phyloP scores from a whole-genome alignment of 441 rosid genomes.

The Pelargonium citronellum region DNA sequence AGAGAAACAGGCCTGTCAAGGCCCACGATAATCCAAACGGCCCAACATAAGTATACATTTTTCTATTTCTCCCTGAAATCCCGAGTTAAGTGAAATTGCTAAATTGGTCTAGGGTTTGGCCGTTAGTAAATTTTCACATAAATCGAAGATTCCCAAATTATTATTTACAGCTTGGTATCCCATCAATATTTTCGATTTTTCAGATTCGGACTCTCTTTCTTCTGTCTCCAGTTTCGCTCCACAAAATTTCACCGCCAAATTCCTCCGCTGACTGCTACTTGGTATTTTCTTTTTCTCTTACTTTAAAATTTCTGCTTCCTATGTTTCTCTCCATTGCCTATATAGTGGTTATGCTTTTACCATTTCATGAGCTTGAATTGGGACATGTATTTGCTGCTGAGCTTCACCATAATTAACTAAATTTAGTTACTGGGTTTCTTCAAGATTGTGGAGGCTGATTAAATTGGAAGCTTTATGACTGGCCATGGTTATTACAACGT shows the following conservation, averaged over 20 bases:
- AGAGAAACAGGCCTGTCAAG: no score
- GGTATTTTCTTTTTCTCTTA: constrained; percentile 1
- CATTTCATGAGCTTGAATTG: background rate
- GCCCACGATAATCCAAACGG: no score
- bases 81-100: no score
- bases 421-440: background rate
- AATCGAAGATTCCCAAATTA: background rate
- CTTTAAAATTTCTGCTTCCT: background rate
- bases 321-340: background rate
- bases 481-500: background rate
- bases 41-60: no score
- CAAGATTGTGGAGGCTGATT: background rate
- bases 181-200: background rate
- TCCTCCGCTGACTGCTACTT: background rate
- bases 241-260: background rate
- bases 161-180: background rate
- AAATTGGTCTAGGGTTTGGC: background rate
- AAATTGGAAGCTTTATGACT: no score
- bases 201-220: background rate
- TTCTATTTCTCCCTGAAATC: no score
- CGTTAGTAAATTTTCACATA: background rate
- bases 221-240: no score
- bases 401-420: background rate
- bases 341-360: no score
- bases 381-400: background rate